phyloP scores from a whole-genome alignment of 73 alveolate species.

The Blepharisma japonicum region DNA sequence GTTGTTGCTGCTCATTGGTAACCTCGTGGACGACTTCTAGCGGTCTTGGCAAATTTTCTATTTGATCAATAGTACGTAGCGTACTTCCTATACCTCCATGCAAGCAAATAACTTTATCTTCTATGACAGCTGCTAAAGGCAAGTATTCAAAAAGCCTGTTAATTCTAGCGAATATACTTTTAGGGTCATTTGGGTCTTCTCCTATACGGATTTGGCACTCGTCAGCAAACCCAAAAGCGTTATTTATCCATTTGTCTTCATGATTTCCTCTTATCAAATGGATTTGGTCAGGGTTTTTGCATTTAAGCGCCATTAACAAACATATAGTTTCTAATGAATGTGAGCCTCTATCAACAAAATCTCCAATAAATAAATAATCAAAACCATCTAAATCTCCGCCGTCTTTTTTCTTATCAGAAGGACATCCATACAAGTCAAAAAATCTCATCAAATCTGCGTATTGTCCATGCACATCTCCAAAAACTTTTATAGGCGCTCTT shows the following conservation, averaged over 20 bases:
- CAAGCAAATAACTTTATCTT: slow-evolving; percentile 77
- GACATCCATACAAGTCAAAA: slow-evolving; percentile 90
- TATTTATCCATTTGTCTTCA: slow-evolving; percentile 84
- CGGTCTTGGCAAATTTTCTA: slow-evolving; percentile 85
- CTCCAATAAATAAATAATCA: slow-evolving; percentile 93
- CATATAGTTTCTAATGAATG: slow-evolving; percentile 94
- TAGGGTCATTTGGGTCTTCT: slow-evolving; percentile 84
- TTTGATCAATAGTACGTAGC: slow-evolving; percentile 71
- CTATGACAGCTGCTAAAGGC: slow-evolving; percentile 92
- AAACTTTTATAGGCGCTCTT: slow-evolving; percentile 90
- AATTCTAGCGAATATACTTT: slow-evolving; percentile 49
- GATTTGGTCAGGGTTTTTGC: slow-evolving; percentile 77
- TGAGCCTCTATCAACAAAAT: slow-evolving; percentile 91
- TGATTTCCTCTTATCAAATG: slow-evolving; percentile 86
- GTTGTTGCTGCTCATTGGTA: slow-evolving; percentile 71
- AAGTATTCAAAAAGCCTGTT: slow-evolving; percentile 89
- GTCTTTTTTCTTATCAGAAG: slow-evolving; percentile 61
- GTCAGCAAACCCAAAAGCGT: slow-evolving; percentile 95
- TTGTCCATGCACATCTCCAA: slow-evolving; percentile 98
- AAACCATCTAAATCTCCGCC: slow-evolving; percentile 80
- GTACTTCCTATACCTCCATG: slow-evolving; percentile 97
- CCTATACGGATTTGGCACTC: slow-evolving; percentile 97
- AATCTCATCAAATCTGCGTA: slow-evolving; percentile 97
- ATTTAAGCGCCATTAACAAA: slow-evolving; percentile 90
- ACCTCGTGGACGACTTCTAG: slow-evolving; percentile 90